Percentiles rank a stretch among this genome's conserved stretches.
phyloP scores from a whole-genome alignment of 768 basidiomycete genomes.

The Psilocybe tampanensis region DNA sequence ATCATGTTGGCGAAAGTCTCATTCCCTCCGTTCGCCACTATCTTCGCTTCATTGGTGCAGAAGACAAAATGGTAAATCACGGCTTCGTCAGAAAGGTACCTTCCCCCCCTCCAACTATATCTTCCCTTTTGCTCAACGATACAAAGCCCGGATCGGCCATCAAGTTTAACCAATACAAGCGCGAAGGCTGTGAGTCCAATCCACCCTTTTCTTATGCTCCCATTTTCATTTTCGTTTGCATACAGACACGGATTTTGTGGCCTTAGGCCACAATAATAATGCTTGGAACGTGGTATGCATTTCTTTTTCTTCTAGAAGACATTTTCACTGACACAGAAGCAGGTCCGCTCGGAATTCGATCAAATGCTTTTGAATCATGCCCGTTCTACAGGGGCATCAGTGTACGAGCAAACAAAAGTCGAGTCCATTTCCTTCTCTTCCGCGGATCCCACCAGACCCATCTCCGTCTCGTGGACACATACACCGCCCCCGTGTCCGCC shows the following conservation, averaged over 20 bases:
- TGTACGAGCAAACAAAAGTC: conserved; percentile 59
- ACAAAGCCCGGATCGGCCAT: conserved; percentile 62
- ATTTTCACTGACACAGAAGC: not conserved
- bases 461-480: conserved; percentile 58
- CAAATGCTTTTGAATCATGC: conserved; percentile 59
- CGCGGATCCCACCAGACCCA: conserved; percentile 41
- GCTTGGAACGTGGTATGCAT: conserved; percentile 62
- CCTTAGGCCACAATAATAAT: conserved; percentile 53
- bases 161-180: conserved; percentile 65
- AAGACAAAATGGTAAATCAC: conserved; percentile 48
- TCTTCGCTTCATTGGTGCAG: conserved; percentile 58
- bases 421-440: conserved; percentile 47
- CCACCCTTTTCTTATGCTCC: not conserved
- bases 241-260: conserved; percentile 62
- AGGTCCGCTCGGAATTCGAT: conserved; percentile 67
- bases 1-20: conserved; percentile 62
- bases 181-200: conserved; percentile 57
- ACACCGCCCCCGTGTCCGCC: conserved; percentile 40
- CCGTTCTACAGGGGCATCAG: conserved; percentile 48
- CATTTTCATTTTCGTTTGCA: not conserved
- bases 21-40: conserved; percentile 65
- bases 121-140: not conserved
- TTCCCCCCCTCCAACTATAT: not conserved
- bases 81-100: conserved; percentile 56
- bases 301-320: not conserved